phyloP scores from a whole-genome alignment of 2,329 filamentous ascomycete genomes.

The Neopestalotiopsis rosae region DNA sequence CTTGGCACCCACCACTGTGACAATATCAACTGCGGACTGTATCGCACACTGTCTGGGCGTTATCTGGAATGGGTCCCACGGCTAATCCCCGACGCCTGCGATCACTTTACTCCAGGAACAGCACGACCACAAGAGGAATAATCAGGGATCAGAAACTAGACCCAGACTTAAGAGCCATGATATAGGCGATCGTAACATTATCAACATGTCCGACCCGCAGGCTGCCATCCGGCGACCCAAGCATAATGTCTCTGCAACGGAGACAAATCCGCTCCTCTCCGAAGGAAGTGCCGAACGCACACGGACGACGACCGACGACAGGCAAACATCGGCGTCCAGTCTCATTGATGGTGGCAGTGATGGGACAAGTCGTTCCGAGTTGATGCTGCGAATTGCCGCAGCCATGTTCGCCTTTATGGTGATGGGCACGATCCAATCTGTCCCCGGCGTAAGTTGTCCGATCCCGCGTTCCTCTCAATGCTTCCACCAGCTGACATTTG shows the following conservation, averaged over 20 bases:
- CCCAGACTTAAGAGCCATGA: background rate
- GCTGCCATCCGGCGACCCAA: background rate
- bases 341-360: background rate
- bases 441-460: background rate
- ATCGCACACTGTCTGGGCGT: constrained; percentile 3
- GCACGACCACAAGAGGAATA: background rate
- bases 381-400: background rate
- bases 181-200: background rate
- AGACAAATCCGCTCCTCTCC: background rate
- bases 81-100: background rate
- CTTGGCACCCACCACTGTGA: background rate
- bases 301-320: background rate
- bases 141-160: too few relatives aligned
- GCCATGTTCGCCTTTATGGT: constrained; percentile 15
- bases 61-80: background rate
- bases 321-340: background rate
- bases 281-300: background rate
- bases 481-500: background rate
- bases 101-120: background rate
- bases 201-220: background rate
- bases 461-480: background rate
- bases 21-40: background rate
- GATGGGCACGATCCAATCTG: constrained; percentile 12
- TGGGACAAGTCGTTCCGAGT: too few relatives aligned
- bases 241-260: background rate